Evolutionary conservation across 305 asterid species (phyloP).

Genomic region (Fraxinus xanthoxyloides): DNA sequence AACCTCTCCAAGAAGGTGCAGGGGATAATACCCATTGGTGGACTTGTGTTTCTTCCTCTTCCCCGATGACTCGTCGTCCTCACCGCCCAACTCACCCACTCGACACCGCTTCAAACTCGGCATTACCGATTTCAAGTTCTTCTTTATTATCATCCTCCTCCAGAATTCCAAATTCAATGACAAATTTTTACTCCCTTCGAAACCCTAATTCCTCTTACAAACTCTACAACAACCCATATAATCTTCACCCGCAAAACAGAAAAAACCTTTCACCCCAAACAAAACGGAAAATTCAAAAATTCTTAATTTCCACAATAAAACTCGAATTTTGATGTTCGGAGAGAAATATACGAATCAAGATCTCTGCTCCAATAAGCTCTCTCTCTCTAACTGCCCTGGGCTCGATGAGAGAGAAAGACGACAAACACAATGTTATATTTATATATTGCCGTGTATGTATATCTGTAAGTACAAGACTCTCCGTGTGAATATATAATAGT

Average conservation of each 20-base stretch:
- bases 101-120: conserved; percentile 90
- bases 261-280: conserved; percentile 18
- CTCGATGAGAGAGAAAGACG: conserved; percentile 57
- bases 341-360: conserved; percentile 51
- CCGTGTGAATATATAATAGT: neutral
- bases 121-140: conserved; percentile 92
- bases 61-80: conserved; percentile 55
- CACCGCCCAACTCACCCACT: conserved; percentile 48
- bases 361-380: conserved; percentile 45
- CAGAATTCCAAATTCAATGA: conserved; percentile 14
- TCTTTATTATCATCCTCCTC: conserved; percentile 77
- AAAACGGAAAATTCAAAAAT: conserved; percentile 27
- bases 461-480: neutral
- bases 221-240: conserved; percentile 11
- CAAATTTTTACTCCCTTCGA: conserved; percentile 23
- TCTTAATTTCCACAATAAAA: conserved; percentile 19
- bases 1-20: conserved; percentile 69
- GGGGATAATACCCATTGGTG: conserved; percentile 51
- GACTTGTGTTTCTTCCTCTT: conserved; percentile 70
- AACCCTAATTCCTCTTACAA: conserved; percentile 43
- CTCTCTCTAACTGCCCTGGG: conserved; percentile 21
- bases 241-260: conserved; percentile 24
- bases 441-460: neutral
- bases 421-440: neutral
- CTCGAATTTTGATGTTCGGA: conserved; percentile 10